Conservation (phyloP, 2,329 filamentous ascomycete genomes). For the Cordyceps militaris region DNA sequence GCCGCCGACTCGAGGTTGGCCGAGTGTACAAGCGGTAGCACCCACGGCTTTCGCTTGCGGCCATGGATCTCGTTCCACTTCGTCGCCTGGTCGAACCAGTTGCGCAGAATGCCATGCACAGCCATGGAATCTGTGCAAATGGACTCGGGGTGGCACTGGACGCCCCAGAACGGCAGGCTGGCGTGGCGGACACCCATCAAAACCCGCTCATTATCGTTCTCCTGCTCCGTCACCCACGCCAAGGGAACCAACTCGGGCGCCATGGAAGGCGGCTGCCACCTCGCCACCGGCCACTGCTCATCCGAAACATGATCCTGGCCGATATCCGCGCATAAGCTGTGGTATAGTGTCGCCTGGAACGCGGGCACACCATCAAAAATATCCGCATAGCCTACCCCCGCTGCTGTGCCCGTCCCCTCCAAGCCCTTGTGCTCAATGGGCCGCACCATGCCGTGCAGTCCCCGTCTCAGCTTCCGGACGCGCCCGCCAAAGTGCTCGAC, state of each 20-base stretch:
- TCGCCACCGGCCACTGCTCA: slow-evolving; percentile 29
- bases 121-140: slow-evolving; percentile 64
- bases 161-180: slow-evolving; percentile 69
- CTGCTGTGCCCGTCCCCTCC: not conserved
- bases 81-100: slow-evolving; percentile 66
- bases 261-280: slow-evolving; percentile 32
- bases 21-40: slow-evolving; percentile 8
- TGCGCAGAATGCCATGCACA: slow-evolving; percentile 57
- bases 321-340: slow-evolving; percentile 53
- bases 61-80: slow-evolving; percentile 46
- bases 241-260: slow-evolving; percentile 46
- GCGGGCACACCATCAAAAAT: slow-evolving; percentile 57
- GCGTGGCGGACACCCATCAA: slow-evolving; percentile 72
- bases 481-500: slow-evolving; percentile 59
- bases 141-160: slow-evolving; percentile 89
- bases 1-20: slow-evolving; percentile 20
- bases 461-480: slow-evolving; percentile 60
- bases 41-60: slow-evolving; percentile 12
- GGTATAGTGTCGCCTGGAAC: slow-evolving; percentile 70
- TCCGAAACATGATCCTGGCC: slow-evolving; percentile 37
- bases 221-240: slow-evolving; percentile 52
- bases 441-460: slow-evolving; percentile 76
- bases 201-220: slow-evolving; percentile 41
- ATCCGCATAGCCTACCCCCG: slow-evolving; percentile 32
- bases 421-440: slow-evolving; percentile 50